Percentiles rank a stretch among this genome's conserved stretches.
These are phyloP conservation scores for Lactarius hengduanensis DNA, from an alignment of 768 basidiomycete genomes.

Conservation along the genomic window DNA sequence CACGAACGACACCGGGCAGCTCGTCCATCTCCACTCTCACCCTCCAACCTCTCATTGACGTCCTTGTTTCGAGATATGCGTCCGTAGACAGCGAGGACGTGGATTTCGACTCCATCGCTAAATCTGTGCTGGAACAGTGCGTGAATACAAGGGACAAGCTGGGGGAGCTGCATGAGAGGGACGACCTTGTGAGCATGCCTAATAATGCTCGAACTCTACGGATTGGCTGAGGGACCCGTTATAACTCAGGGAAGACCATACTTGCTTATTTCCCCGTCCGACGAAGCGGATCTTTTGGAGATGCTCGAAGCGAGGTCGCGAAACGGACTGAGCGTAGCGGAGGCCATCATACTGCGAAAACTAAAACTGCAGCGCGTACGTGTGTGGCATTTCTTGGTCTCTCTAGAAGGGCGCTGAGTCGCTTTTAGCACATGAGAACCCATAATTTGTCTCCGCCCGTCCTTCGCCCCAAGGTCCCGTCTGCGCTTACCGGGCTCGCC, in stretches of 20 bases:
- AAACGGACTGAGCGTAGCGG: conserved; percentile 8
- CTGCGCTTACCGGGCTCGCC: conserved; percentile 40
- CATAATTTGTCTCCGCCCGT: conserved; percentile 23
- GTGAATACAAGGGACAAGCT: conserved; percentile 19
- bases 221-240: neutral
- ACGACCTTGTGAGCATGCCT: conserved; percentile 20
- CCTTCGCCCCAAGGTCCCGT: conserved; percentile 21
- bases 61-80: conserved; percentile 22
- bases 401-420: neutral
- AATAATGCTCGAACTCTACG: too few species aligned
- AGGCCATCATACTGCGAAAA: conserved; percentile 29
- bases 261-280: conserved; percentile 22
- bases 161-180: conserved; percentile 15
- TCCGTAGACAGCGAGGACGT: conserved; percentile 17
- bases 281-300: conserved; percentile 15
- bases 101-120: conserved; percentile 17
- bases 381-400: neutral
- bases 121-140: conserved; percentile 13
- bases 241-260: conserved; percentile 24
- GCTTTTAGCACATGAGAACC: conserved; percentile 29
- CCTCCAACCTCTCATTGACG: conserved; percentile 27
- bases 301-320: conserved; percentile 15
- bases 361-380: conserved; percentile 28
- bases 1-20: neutral
- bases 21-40: conserved; percentile 1